Conservation (phyloP, 202 grass and related monocot species). For the Digitaria exilis region DNA sequence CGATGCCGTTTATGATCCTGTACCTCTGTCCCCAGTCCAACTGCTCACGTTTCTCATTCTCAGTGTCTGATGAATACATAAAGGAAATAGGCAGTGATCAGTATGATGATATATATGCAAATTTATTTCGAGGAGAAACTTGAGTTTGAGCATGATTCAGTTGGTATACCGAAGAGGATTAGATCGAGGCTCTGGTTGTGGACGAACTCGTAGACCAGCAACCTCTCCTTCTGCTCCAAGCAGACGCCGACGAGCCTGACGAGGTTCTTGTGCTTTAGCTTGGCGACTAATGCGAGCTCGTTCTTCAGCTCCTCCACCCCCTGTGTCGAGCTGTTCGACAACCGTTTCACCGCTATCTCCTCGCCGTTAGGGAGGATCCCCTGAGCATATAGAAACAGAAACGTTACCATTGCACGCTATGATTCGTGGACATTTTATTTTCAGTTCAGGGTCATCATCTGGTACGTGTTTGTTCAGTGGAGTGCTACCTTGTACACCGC, state of each 20-base stretch:
- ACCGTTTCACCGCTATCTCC: constrained; percentile 72
- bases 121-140: not conserved
- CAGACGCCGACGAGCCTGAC: constrained; percentile 70
- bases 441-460: not conserved
- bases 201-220: constrained; percentile 77
- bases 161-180: constrained; percentile 57
- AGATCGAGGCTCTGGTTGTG: constrained; percentile 65
- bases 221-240: constrained; percentile 52
- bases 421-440: not conserved
- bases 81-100: not conserved
- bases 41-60: constrained; percentile 18
- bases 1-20: constrained; percentile 59
- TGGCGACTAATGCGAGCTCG: constrained; percentile 61
- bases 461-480: not conserved
- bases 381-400: constrained; percentile 23
- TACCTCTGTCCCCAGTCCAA: constrained; percentile 57
- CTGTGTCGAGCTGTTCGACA: constrained; percentile 50
- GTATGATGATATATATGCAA: not conserved
- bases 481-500: constrained; percentile 63
- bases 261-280: constrained; percentile 80
- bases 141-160: not conserved
- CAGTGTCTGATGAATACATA: constrained; percentile 24
- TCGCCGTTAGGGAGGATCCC: constrained; percentile 45
- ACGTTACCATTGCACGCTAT: not conserved
- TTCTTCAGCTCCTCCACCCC: constrained; percentile 65